Evolutionary conservation across 2,329 filamentous ascomycete species (phyloP), one percentile per base, ranked within the genome.

Genomic region (Alternaria conjuncta): DNA sequence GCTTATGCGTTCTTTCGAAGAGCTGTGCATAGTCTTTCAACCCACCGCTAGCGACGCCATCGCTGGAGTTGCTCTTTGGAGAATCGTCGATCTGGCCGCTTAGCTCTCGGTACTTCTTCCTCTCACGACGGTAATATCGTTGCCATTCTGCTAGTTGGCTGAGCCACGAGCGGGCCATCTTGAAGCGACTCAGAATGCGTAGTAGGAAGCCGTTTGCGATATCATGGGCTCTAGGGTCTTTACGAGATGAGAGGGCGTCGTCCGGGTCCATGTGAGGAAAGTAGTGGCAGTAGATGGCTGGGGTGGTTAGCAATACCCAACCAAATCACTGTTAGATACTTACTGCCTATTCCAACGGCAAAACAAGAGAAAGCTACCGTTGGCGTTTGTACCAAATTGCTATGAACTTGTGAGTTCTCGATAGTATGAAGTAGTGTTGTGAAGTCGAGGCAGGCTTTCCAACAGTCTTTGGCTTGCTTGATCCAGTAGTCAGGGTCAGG

Each of bases 231-330:
- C 62, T 68, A 1, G 65, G 65, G 36, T 68, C 54, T 11, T 60
- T 41, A 28, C 63, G 62, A 6, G 68, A 68, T 23, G 65, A 61
- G 70, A 92, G 86, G 71, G 86, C 85, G 4, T 82, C 79, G 11
- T 86, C 80, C 1, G 82, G 82, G 69, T 93, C 90, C 88, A 93
- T 92, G 61, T 87, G 85, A 0, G 89, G 88, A 60, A 92, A 93
- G 71, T 89, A 87, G 47, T 84, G 83, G 11, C 87, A 87, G 74
- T 92, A 93, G 3, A 91, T 83, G 32, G 88, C 82, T 79, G 43
- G 0, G n/a, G 2, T 18, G 2, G 5, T 71, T 21, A 71, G 68
- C 46, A 9, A 4, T 45, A 9, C 6, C 15, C 12, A 5, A 30
- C 5, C 15, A 28, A 1, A 5, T 4, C 6, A 43, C 21, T n/a